These are phyloP conservation scores for Phytophthora hybrid DNA, from an alignment of 352 stramenopile species.

Conservation along the genomic window DNA sequence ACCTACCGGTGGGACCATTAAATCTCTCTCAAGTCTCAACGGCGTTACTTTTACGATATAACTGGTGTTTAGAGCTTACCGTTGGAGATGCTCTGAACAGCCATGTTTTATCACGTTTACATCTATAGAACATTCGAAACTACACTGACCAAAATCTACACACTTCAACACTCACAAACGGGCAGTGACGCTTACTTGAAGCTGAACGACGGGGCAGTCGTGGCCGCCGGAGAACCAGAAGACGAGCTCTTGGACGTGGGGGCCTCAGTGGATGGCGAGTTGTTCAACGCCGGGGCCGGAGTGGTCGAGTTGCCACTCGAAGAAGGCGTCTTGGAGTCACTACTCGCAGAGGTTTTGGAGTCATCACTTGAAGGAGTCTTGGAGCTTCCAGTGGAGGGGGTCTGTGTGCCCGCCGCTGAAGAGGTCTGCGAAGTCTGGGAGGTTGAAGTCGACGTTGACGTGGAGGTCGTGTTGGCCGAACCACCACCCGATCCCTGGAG, in stretches of 20 bases:
- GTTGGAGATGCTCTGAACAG: too few species aligned
- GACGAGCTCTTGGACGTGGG: background rate
- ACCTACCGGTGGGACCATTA: too few species aligned
- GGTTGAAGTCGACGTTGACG: background rate
- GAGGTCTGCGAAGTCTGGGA: background rate
- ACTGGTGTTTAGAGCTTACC: too few species aligned
- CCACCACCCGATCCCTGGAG: background rate
- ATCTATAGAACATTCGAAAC: background rate
- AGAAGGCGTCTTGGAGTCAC: background rate
- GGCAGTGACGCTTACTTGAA: background rate
- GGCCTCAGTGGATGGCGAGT: background rate
- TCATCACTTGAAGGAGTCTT: background rate
- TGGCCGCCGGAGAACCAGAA: background rate
- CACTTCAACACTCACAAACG: background rate
- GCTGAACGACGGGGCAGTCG: background rate
- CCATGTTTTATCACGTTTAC: background rate
- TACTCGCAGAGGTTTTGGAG: background rate
- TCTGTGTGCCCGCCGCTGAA: background rate
- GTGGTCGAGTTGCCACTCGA: background rate
- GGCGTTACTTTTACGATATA: too few species aligned
- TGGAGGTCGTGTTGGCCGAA: background rate
- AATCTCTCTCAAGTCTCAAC: too few species aligned
- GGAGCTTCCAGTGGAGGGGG: background rate
- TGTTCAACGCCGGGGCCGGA: background rate
- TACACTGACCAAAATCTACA: background rate